Evolutionary conservation across 768 basidiomycete genomes (phyloP).

Genomic region (Hygrophorus pudorinus): DNA sequence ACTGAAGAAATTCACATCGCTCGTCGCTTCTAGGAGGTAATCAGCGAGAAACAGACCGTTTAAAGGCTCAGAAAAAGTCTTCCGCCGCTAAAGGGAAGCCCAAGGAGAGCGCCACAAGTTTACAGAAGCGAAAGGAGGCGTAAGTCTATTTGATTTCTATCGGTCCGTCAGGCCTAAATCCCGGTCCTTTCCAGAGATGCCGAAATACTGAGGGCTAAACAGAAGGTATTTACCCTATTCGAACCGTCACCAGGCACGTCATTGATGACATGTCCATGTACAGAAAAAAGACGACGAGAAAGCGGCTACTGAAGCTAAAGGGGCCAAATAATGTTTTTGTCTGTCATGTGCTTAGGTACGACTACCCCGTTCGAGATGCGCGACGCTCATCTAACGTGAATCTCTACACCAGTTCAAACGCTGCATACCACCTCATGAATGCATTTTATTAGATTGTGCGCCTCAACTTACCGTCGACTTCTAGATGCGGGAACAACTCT

Average conservation of each 20-base stretch:
- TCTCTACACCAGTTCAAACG: too few relatives aligned
- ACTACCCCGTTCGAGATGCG: not conserved
- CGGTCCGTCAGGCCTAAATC: slow-evolving; percentile 8
- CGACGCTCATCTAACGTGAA: too few relatives aligned
- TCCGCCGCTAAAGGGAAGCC: slow-evolving; percentile 45
- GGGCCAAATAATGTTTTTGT: slow-evolving; percentile 25
- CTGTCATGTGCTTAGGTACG: slow-evolving; percentile 4
- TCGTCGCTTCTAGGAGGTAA: slow-evolving; percentile 54
- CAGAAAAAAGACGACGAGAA: slow-evolving; percentile 51
- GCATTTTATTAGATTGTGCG: too few relatives aligned
- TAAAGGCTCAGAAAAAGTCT: slow-evolving; percentile 64
- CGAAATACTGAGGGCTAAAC: slow-evolving; percentile 64
- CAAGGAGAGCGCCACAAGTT: slow-evolving; percentile 54
- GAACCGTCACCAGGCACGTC: not conserved
- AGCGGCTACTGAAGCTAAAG: slow-evolving; percentile 16
- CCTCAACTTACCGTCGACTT: too few relatives aligned
- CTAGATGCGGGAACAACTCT: too few relatives aligned
- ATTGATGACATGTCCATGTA: not conserved
- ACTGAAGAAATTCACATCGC: slow-evolving; percentile 17
- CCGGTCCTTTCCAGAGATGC: slow-evolving; percentile 48
- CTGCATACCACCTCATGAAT: too few relatives aligned
- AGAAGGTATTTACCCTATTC: slow-evolving; percentile 41
- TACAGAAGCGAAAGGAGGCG: slow-evolving; percentile 70
- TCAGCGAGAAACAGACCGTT: slow-evolving; percentile 69
- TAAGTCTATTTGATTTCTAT: slow-evolving; percentile 29